Evolutionary conservation across 2,329 filamentous ascomycete species (phyloP).

Genomic region (Fusarium siculi): DNA sequence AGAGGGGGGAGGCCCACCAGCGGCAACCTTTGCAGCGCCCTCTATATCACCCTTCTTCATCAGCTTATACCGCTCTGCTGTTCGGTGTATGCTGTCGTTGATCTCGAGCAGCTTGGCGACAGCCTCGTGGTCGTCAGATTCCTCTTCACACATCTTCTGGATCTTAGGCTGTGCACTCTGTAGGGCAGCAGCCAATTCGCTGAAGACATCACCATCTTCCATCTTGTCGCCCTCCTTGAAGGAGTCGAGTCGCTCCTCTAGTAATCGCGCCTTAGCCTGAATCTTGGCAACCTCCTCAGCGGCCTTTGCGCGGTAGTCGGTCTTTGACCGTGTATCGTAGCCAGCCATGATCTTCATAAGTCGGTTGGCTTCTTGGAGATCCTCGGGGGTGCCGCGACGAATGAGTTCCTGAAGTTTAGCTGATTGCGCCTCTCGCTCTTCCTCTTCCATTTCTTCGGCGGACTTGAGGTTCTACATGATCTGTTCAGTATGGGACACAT

Average conservation of each 20-base stretch:
- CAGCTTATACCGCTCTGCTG: slow-evolving; percentile 93
- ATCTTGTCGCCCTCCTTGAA: slow-evolving; percentile 86
- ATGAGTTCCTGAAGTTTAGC: slow-evolving; percentile 99
- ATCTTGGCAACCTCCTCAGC: slow-evolving; percentile 95
- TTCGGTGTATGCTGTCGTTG: slow-evolving; percentile 98
- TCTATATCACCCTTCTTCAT: slow-evolving; percentile 95
- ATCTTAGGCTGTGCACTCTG: slow-evolving; percentile 98
- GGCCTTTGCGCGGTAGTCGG: slow-evolving; percentile 96
- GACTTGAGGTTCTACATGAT: slow-evolving; percentile 84
- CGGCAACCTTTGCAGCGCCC: slow-evolving; percentile 82
- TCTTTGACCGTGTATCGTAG: slow-evolving; percentile 94
- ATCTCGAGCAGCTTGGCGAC: slow-evolving; percentile 96
- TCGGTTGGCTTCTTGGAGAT: slow-evolving; percentile 95
- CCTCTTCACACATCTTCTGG: slow-evolving; percentile 99
- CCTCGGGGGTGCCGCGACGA: slow-evolving; percentile 87
- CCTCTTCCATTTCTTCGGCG: slow-evolving; percentile 98
- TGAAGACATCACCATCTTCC: slow-evolving; percentile 72
- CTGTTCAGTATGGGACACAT: slow-evolving; percentile 54
- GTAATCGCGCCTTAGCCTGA: slow-evolving; percentile 90
- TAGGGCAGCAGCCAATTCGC: slow-evolving; percentile 88
- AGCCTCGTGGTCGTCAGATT: slow-evolving; percentile 95
- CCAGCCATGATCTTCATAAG: slow-evolving; percentile 99
- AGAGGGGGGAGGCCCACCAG: slow-evolving; percentile 70
- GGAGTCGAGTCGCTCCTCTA: slow-evolving; percentile 91
- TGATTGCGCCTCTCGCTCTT: slow-evolving; percentile 92